Percentiles rank a stretch among this genome's conserved stretches.
phyloP scores from a whole-genome alignment of 2,329 filamentous ascomycete species.

The Fusarium compactum region DNA sequence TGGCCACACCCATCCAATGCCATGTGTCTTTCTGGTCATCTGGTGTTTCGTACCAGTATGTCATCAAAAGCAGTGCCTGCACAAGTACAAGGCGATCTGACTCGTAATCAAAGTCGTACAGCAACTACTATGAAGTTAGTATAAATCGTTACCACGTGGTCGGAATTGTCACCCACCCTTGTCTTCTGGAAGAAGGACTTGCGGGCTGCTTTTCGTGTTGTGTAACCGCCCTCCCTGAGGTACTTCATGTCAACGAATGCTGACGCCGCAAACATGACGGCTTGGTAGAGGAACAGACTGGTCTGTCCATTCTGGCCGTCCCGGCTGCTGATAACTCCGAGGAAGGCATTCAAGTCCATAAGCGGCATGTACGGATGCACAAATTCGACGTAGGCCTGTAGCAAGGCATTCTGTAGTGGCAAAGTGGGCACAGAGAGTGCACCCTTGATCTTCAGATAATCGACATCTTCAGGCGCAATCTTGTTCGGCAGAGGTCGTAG shows the following conservation, averaged over 20 bases:
- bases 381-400: constrained; percentile 87
- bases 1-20: constrained; percentile 98
- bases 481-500: constrained; percentile 83
- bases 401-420: constrained; percentile 80
- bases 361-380: constrained; percentile 96
- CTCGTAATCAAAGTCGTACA: constrained; percentile 97
- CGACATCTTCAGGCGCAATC: constrained; percentile 83
- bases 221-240: constrained; percentile 81
- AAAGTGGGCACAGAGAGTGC: constrained; percentile 80
- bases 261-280: constrained; percentile 92
- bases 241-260: constrained; percentile 87
- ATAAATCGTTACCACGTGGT: constrained; percentile 8
- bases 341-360: constrained; percentile 74
- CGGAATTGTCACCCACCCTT: constrained; percentile 68
- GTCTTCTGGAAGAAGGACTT: constrained; percentile 91
- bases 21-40: constrained; percentile 98
- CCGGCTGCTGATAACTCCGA: constrained; percentile 70
- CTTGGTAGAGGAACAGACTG: constrained; percentile 90
- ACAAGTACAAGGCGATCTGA: constrained; percentile 88
- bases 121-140: constrained; percentile 63
- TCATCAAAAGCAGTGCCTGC: constrained; percentile 90
- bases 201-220: constrained; percentile 81
- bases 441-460: constrained; percentile 86
- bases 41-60: constrained; percentile 97
- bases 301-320: constrained; percentile 79